Base-by-base conservation (phyloP, 2,329 filamentous ascomycete species). In the Aureobasidium mangrovei region DNA sequence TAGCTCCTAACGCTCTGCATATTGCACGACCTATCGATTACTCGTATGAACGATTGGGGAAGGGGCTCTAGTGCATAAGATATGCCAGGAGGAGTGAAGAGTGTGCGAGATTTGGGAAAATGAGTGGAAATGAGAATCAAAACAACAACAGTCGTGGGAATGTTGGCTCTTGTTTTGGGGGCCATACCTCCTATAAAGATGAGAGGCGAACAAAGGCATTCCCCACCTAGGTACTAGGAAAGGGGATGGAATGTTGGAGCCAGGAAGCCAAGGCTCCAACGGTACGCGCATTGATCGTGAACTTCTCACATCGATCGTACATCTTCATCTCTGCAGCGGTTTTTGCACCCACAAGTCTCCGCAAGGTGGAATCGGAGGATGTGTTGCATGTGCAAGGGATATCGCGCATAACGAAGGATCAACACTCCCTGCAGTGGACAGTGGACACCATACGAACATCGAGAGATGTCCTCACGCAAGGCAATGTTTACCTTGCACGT, bases 201-300 rank as follows among this genome's bases (percentile, higher is more conserved):
- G 38, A 51, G 46, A 49, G 18, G 18, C 18, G 18, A 18, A 18
- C 18, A 18, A 18, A 18, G 18, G 46, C 47, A 51, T 51, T 51
- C 47, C 47, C 47, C 47, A 51, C 47, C 38, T 42, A 26, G n/a
- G 27, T 31, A 51, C 47, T 51, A 42, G 38, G 47, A 41, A 32
- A 51, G 47, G 47, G 47, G 47, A 51, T 51, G 47, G 47, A 51
- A 51, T 51, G 47, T 51, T 51, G 47, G 35, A 51, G 47, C 47
- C 47, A 42, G 41, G 36, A 51, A 51, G 47, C 47, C 47, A 51
- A 36, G 47, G 47, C 47, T 38, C 47, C 41, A 51, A 51, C 47
- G 47, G 47, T 36, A 51, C 42, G 47, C 47, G 28, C 38, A 38
- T 42, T 51, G 47, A 42, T 42, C 38, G 47, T 51, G 47, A 26